A percentile compares a stretch with the other conserved stretches of the same genome.
Conservation (phyloP, 139 green algal species). For the Haematococcus sp. region DNA sequence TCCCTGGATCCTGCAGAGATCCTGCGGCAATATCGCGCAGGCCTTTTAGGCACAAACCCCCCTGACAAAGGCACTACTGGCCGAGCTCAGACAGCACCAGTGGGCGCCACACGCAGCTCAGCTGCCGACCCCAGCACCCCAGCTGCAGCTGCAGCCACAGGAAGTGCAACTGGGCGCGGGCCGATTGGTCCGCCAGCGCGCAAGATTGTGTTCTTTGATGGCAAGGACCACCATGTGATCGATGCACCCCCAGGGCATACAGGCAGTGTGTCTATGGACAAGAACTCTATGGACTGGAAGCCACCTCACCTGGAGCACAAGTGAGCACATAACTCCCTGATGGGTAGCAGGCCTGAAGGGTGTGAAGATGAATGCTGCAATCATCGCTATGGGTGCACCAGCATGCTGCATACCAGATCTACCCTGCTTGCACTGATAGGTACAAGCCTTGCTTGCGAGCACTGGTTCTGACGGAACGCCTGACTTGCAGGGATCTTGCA, state of each 20-base stretch:
- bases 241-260: too few relatives aligned
- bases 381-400: not conserved
- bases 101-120: not conserved
- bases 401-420: not conserved
- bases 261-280: too few relatives aligned
- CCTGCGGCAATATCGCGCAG: not conserved
- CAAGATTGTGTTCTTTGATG: not conserved
- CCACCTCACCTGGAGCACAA: too few relatives aligned
- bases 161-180: not conserved
- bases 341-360: too few relatives aligned
- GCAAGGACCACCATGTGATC: not conserved
- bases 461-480: too few relatives aligned
- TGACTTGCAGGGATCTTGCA: not conserved
- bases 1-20: constrained; percentile 7
- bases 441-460: too few relatives aligned
- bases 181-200: not conserved
- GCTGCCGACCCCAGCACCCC: not conserved
- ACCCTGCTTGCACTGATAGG: not conserved
- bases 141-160: not conserved
- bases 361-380: too few relatives aligned
- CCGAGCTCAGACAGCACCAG: not conserved
- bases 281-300: too few relatives aligned
- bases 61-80: not conserved
- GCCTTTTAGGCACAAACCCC: not conserved
- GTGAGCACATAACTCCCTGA: too few relatives aligned